Evolutionary conservation across 805 yeast genomes (phyloP), one percentile per base, ranked within the genome.

Genomic region (Candida ovalis): DNA sequence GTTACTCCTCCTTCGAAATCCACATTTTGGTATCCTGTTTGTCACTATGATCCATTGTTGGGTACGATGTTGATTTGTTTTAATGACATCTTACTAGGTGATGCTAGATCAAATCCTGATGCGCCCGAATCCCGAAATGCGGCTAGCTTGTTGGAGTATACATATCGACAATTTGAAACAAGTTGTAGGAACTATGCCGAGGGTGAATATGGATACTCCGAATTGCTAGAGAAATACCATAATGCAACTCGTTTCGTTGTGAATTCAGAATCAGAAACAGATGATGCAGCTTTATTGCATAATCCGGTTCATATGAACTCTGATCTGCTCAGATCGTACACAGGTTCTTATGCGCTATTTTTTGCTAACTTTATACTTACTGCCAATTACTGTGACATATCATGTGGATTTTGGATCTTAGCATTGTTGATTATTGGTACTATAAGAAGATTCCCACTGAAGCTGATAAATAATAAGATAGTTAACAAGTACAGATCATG

Each of bases 31-130:
- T 45, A 40, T 25, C 53, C 61, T 3, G 30, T 48, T 15, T 63
- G 68, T 47, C 45, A 40, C 17, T 60, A 62, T 44, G 60, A 57
- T 39, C 68, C 68, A 1, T 40, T 56, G 4, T 25, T 54, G 23
- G 64, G 63, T 0, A 60, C 66, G 1, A 19, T 59, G 15, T 41
- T 60, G n/a, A 13, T 53, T 4, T 63, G 68, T 46, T 52, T 61
- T 25, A 42, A 56, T n/a, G 59, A 59, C 6, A 48, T 52, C 8
- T 23, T 33, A 9, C 5, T 40, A 3, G 30, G 30, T 7, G 33
- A 42, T 10, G 40, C 21, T 2, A 44, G 41, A 6, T 6, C 9
- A 5, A 17, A 30, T 2, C 17, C 45, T 6, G 18, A 30, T 4
- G 38, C 42, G 35, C 37, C 44, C 1, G 38, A 35, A 17, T 17